phyloP scores from a whole-genome alignment of 1,284 basidiomycete species.

The Somion occarium region DNA sequence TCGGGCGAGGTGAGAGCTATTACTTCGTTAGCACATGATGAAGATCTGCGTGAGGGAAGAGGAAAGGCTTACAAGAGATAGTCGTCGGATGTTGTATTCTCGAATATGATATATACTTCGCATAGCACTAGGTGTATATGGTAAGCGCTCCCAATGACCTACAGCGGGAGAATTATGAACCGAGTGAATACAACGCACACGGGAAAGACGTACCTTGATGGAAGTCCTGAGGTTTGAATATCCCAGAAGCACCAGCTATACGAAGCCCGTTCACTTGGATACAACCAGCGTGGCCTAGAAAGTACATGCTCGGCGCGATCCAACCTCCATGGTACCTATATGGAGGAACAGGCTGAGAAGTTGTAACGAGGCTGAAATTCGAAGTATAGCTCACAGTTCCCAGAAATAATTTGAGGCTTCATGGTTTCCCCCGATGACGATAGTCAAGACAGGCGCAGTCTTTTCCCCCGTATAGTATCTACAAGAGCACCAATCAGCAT shows the following conservation, averaged over 20 bases:
- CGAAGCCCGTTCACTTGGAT: conserved; percentile 83
- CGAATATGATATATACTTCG: conserved; percentile 92
- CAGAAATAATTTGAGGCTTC: conserved; percentile 97
- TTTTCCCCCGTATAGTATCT: conserved; percentile 87
- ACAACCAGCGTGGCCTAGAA: conserved; percentile 89
- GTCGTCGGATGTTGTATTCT: conserved; percentile 76
- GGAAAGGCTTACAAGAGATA: conserved; percentile 66
- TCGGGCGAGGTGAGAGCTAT: conserved; percentile 26
- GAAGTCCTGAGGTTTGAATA: conserved; percentile 86
- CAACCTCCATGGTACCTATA: conserved; percentile 90
- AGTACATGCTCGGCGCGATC: conserved; percentile 97
- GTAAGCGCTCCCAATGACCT: conserved; percentile 74
- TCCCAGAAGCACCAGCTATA: conserved; percentile 90
- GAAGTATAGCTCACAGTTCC: conserved; percentile 77
- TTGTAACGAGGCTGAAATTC: no score
- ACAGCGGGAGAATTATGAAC: conserved; percentile 1
- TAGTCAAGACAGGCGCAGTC: conserved; percentile 81
- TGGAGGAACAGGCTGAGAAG: background rate
- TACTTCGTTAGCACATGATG: no score
- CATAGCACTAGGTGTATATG: conserved; percentile 65
- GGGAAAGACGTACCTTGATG: conserved; percentile 53
- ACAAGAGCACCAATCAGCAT: background rate
- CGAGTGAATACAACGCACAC: no score
- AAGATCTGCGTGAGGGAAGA: no score
- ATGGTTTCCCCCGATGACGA: conserved; percentile 98